Evolutionary conservation across 129 eudicot genomes (phyloP).

Genomic region (Heracleum sosnowskyi): DNA sequence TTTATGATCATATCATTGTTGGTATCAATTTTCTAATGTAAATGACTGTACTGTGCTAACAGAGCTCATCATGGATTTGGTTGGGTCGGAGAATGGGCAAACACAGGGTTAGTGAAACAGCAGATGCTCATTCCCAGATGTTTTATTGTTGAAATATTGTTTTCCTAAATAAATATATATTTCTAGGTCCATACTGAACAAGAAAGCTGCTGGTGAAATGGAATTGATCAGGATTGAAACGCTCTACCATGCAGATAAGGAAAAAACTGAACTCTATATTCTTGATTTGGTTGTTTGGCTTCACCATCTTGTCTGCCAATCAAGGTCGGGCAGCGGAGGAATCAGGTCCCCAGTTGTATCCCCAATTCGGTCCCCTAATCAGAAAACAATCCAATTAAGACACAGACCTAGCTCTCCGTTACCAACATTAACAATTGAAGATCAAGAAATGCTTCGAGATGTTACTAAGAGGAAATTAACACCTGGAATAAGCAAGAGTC

Average conservation of each 20-base stretch:
- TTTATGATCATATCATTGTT: background rate
- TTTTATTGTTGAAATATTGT: background rate
- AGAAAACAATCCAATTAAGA: constrained; percentile 41
- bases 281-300: constrained; percentile 87
- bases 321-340: constrained; percentile 47
- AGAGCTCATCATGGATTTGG: constrained; percentile 99
- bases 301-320: constrained; percentile 75
- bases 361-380: constrained; percentile 83
- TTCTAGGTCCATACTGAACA: constrained; percentile 60
- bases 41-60: constrained; percentile 11
- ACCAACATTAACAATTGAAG: constrained; percentile 64
- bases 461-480: constrained; percentile 78
- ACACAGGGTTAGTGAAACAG: constrained; percentile 58
- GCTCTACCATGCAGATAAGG: constrained; percentile 83
- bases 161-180: background rate
- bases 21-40: constrained; percentile 10
- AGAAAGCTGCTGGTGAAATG: constrained; percentile 53
- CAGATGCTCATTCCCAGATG: background rate
- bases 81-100: constrained; percentile 99
- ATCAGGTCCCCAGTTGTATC: constrained; percentile 69
- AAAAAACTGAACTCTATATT: constrained; percentile 76
- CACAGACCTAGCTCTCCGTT: constrained; percentile 41
- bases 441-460: constrained; percentile 75
- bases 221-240: constrained; percentile 83
- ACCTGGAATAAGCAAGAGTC: constrained; percentile 93